Percentiles rank a stretch among this genome's conserved stretches.
Evolutionary conservation across 2,329 filamentous ascomycete species (phyloP).

Genomic region (Epichloe gansuensis): DNA sequence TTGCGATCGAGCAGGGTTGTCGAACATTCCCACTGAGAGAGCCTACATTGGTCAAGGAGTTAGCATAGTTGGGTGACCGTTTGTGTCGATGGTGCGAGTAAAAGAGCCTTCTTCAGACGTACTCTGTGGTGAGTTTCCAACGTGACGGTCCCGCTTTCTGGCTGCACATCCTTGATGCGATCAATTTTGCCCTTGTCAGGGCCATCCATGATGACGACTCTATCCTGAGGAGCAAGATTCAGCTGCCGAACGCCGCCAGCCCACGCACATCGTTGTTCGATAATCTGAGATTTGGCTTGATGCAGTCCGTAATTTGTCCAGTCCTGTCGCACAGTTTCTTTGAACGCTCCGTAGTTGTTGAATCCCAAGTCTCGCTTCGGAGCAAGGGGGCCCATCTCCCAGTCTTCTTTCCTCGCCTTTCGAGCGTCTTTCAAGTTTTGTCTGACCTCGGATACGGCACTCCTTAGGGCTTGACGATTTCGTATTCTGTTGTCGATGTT

Average conservation of each 20-base stretch:
- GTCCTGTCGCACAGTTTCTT: constrained; percentile 24
- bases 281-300: constrained; percentile 19
- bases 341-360: constrained; percentile 45
- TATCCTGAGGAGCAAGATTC: constrained; percentile 55
- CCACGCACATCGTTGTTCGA: constrained; percentile 37
- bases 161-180: constrained; percentile 45
- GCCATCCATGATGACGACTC: constrained; percentile 70
- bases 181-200: constrained; percentile 76
- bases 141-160: constrained; percentile 41
- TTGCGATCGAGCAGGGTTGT: constrained; percentile 16
- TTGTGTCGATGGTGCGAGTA: neutral
- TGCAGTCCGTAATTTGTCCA: constrained; percentile 21
- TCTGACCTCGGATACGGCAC: constrained; percentile 20
- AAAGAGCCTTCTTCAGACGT: constrained; percentile 16
- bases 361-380: constrained; percentile 61
- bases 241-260: constrained; percentile 43
- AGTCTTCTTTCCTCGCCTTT: constrained; percentile 56
- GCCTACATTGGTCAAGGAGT: constrained; percentile 10
- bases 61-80: neutral
- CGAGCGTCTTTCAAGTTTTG: constrained; percentile 27
- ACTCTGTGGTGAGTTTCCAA: constrained; percentile 54
- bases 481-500: constrained; percentile 16
- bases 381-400: constrained; percentile 63
- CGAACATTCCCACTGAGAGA: constrained; percentile 19
- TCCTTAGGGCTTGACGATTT: constrained; percentile 19